Base-by-base conservation (phyloP, 768 basidiomycete genomes). In the Lanmaoa pseudosensibilis region DNA sequence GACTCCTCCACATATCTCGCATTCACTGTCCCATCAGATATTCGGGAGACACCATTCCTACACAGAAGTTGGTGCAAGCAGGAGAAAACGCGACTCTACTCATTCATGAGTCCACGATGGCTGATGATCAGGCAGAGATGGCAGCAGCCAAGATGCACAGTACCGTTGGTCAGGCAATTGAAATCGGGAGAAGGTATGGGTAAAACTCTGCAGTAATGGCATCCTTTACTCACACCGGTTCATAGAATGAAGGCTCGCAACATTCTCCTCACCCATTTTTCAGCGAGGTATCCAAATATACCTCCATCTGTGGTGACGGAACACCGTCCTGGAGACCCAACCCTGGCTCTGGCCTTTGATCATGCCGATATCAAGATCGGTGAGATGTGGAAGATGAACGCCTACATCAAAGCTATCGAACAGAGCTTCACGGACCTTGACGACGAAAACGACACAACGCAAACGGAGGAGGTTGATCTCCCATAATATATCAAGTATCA, bases 31-130 rank as follows among this genome's bases (percentile, higher is more conserved):
- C 41, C 8, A 38, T 36, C 60, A 96, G 94, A 21, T 98, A 90
- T 67, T 98, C 96, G 4, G 95, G 87, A 6, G 96, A 98, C 69
- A 98, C 95, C 1, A 78, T 81, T 67, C 94, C 96, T 0, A 83
- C 86, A 10, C 75, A 86, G 12, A 77, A 76, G 27, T 76, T 98
- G 5, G 83, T 87, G 23, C 68, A 77, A 43, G 85, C 83, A 0
- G 95, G 90, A 0, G 65, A 76, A 56, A 71, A 74, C 52, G 87
- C 89, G 0, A 93, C 93, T 0, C 74, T 98, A 2, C 77, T 98
- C 40, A 94, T 98, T 33, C 96, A 98, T 65, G 96, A 98, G 69
- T 92, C 95, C 0, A 94, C 94, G 4, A 87, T 98, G 82, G 90
- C 85, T 2, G 90, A 98, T 64, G 90, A 89, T 52, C 83, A 94